Evolutionary conservation across 2,329 filamentous ascomycete genomes (phyloP).

Genomic region (Diaporthe longicolla): DNA sequence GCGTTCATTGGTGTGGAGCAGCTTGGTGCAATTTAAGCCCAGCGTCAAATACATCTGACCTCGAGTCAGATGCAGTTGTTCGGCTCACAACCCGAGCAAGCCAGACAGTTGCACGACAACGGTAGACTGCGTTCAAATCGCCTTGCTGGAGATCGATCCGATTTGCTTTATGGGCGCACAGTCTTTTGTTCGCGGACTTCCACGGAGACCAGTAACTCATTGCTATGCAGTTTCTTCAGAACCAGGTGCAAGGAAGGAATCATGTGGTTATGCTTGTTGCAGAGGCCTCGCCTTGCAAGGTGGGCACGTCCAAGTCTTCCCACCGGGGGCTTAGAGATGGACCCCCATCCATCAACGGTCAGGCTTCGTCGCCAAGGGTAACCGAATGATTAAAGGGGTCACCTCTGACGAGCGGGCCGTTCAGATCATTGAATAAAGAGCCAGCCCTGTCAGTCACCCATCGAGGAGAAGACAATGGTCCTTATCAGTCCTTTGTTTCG

Average conservation of each 20-base stretch:
- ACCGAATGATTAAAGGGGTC: conserved; percentile 33
- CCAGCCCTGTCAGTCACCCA: not conserved
- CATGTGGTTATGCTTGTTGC: not conserved
- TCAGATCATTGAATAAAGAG: conserved; percentile 6
- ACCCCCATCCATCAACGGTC: conserved; percentile 22
- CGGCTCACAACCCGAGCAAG: not conserved
- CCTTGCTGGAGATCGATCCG: too few relatives aligned
- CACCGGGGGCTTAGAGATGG: conserved; percentile 27
- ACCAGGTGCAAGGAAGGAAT: not conserved
- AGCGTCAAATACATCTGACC: conserved; percentile 11
- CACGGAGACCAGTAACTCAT: not conserved
- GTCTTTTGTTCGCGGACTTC: not conserved
- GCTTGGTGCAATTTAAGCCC: conserved; percentile 20
- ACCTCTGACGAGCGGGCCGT: not conserved
- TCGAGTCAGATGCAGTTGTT: conserved; percentile 10
- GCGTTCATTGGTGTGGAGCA: conserved; percentile 30
- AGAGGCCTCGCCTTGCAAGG: conserved; percentile 10
- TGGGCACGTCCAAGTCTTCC: conserved; percentile 23
- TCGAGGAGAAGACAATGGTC: not conserved
- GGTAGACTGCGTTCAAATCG: not conserved
- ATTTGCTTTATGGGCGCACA: not conserved
- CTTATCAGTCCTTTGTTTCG: not conserved
- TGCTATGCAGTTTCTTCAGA: not conserved
- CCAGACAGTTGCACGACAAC: not conserved
- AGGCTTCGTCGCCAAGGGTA: conserved; percentile 14